phyloP scores from a whole-genome alignment of 768 basidiomycete genomes.

The Boletales sp. region DNA sequence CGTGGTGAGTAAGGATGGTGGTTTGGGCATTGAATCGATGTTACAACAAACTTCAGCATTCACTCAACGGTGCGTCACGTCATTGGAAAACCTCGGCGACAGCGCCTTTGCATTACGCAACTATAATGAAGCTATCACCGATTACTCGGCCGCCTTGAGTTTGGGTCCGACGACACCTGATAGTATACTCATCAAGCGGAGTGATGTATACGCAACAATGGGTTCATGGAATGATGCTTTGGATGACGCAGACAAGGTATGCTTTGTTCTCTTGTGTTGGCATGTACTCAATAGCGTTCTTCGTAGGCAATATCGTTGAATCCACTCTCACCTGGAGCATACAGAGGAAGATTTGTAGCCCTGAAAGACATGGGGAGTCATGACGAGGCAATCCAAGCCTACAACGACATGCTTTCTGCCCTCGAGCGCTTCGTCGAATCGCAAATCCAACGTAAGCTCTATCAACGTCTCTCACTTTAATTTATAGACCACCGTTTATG shows the following conservation, averaged over 20 bases:
- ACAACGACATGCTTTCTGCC: neutral
- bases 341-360: neutral
- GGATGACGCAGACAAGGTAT: conserved; percentile 7
- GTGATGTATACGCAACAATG: neutral
- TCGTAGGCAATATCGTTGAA: conserved; percentile 1
- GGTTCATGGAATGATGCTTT: conserved; percentile 2
- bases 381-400: neutral
- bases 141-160: conserved; percentile 1
- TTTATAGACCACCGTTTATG: too few relatives aligned
- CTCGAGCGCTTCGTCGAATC: neutral
- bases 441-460: neutral
- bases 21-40: too few relatives aligned
- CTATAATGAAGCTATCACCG: conserved; percentile 2
- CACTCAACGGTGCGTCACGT: neutral
- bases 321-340: neutral
- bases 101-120: neutral
- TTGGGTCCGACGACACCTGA: neutral
- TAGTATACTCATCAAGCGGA: neutral
- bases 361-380: conserved; percentile 12
- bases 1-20: too few relatives aligned
- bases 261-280: too few relatives aligned
- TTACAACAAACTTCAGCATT: neutral
- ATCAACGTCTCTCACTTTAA: too few relatives aligned
- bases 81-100: conserved; percentile 6
- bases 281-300: neutral